A percentile compares a stretch with the other conserved stretches of the same genome.
Conservation (phyloP, 139 green algal species). For the Chlorella vulgaris region DNA sequence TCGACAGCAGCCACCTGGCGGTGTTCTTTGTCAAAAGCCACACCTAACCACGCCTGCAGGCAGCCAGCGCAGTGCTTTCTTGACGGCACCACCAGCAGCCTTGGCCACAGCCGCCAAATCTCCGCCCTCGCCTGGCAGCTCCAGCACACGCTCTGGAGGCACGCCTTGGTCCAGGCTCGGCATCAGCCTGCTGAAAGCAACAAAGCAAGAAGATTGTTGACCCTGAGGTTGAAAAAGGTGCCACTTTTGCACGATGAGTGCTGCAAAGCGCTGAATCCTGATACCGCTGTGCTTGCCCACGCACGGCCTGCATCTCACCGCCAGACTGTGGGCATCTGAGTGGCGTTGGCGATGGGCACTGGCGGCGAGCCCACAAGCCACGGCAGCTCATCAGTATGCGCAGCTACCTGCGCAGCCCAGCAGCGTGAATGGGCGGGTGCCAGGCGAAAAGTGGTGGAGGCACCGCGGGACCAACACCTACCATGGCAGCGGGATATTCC, state of each 20-base stretch:
- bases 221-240: too few species aligned
- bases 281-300: too few species aligned
- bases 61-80: conserved; percentile 5
- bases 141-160: neutral
- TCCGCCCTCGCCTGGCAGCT: neutral
- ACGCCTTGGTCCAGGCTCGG: neutral
- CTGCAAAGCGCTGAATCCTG: too few species aligned
- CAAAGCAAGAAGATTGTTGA: too few species aligned
- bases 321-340: too few species aligned
- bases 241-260: too few species aligned
- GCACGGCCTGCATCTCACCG: too few species aligned
- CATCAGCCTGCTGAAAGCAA: conserved; percentile 1
- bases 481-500: neutral
- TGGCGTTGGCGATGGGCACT: neutral
- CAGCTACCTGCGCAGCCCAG: neutral
- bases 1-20: neutral
- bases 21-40: neutral
- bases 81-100: neutral
- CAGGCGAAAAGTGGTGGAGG: neutral
- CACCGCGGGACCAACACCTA: neutral
- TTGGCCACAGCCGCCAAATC: neutral
- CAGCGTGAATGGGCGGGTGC: neutral
- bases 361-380: neutral
- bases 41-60: conserved; percentile 3
- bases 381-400: neutral